Percentiles rank a stretch among this genome's conserved stretches.
These are phyloP conservation scores for Stygiomarasmius scandens DNA, from an alignment of 1,284 basidiomycete genomes.

Conservation along the genomic window DNA sequence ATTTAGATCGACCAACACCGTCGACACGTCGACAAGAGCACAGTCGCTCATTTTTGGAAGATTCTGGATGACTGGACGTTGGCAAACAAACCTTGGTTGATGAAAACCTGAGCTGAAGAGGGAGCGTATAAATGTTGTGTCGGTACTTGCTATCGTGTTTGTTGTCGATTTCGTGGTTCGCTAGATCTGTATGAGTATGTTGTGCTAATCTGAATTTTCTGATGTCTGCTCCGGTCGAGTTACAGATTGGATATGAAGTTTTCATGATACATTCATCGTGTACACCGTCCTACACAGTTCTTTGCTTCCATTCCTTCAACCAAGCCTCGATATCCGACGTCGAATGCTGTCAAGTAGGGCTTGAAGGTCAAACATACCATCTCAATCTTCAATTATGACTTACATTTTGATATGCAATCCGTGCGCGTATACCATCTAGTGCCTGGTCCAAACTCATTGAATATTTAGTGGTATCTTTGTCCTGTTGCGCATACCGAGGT, in stretches of 20 bases:
- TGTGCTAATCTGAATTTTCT: background rate
- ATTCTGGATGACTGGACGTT: slow-evolving; percentile 85
- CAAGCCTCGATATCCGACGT: background rate
- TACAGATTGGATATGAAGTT: no score
- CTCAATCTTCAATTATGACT: background rate
- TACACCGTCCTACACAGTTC: no score
- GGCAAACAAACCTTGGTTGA: slow-evolving; percentile 76
- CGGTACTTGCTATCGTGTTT: no score
- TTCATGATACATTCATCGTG: no score
- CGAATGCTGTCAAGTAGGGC: background rate
- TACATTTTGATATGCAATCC: slow-evolving; percentile 15
- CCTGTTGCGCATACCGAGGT: background rate
- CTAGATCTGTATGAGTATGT: background rate
- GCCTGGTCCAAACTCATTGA: slow-evolving; percentile 14
- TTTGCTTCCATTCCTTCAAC: slow-evolving; percentile 5
- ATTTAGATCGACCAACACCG: slow-evolving; percentile 83
- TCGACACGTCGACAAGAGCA: slow-evolving; percentile 94
- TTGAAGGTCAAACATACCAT: background rate
- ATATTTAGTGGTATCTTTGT: slow-evolving; percentile 17
- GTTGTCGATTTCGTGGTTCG: background rate
- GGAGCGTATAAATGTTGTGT: no score
- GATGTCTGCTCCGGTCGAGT: no score
- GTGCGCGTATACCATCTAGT: slow-evolving; percentile 15
- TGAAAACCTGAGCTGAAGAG: slow-evolving; percentile 36
- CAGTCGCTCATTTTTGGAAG: slow-evolving; percentile 95